Evolutionary conservation across 1,139 yeast genomes (phyloP).

Genomic region (Candida pseudoviswanathii): DNA sequence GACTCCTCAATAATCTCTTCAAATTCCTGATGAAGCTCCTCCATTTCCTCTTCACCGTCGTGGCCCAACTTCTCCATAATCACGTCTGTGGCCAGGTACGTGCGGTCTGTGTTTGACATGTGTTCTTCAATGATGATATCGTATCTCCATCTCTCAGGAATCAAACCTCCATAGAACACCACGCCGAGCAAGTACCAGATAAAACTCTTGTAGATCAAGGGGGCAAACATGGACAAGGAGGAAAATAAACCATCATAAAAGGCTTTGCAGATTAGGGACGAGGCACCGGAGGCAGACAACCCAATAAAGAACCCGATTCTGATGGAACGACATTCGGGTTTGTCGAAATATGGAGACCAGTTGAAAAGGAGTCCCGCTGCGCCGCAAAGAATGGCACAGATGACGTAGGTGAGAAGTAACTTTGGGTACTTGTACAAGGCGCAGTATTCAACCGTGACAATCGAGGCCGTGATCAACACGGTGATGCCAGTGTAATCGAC

Average conservation of each 20-base stretch:
- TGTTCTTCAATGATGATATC: constrained; percentile 57
- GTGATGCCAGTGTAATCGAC: constrained; percentile 96
- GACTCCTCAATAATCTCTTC: constrained; percentile 17
- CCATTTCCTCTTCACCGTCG: constrained; percentile 49
- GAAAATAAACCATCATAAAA: constrained; percentile 56
- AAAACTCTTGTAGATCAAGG: constrained; percentile 64
- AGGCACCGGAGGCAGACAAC: constrained; percentile 73
- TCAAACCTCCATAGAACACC: constrained; percentile 80
- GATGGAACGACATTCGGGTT: constrained; percentile 78
- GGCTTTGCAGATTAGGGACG: constrained; percentile 62
- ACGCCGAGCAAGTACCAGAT: constrained; percentile 82
- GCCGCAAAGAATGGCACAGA: constrained; percentile 68
- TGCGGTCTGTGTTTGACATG: constrained; percentile 23
- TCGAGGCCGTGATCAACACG: constrained; percentile 85
- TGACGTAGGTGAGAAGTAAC: constrained; percentile 51
- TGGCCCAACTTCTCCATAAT: constrained; percentile 38
- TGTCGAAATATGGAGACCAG: constrained; percentile 89
- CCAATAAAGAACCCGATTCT: constrained; percentile 84
- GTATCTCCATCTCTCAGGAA: constrained; percentile 87
- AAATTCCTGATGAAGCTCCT: constrained; percentile 42
- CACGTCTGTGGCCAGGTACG: constrained; percentile 37
- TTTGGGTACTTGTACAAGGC: constrained; percentile 66
- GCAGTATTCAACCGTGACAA: constrained; percentile 82
- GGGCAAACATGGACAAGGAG: constrained; percentile 57
- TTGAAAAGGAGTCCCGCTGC: constrained; percentile 73